Base-by-base conservation (phyloP, 106 monocot species). In the Apostasia shenzhenica region DNA sequence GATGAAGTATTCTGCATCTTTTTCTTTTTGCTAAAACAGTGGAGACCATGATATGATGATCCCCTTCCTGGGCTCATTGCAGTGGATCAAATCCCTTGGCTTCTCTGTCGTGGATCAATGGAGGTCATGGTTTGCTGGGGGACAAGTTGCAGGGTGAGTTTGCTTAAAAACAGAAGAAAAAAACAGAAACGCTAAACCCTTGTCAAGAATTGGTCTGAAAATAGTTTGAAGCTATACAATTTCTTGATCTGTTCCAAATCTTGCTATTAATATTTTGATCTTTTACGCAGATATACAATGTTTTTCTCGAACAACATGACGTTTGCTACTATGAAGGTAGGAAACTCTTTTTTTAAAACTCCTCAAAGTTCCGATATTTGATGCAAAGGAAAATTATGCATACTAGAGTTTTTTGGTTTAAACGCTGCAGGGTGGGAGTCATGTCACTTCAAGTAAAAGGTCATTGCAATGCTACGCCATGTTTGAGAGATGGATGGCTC, bases 121-220 rank as follows among this genome's bases (percentile, higher is more conserved):
- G 90, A 56, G 81, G 38, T 75, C 83, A 6, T 90, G 90, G 90
- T 48, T 26, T 44, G 83, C 78, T 3, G 70, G 66, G 8, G 86
- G 78, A 11, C 81, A 86, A 81, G 83, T 83, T 73, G 90, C 81
- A 2, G 86, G 90, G 86, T 90, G 55, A 70, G 72, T 48, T 3
- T 54, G 38, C 44, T 72, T 3, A 49, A 14, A 2, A 55, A 41
- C 1, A 48, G 51, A 72, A 44, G 39, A 6, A 7, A 7, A 3
- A 63, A 63, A 63, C 14, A 41, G 11, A 7, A 63, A 41, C 8
- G 6, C 43, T 63, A 14, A 14, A 50, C 5, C 41, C 53, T 3
- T 10, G 45, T 73, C 5, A 45, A 57, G 40, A 43, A 37, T 71
- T 59, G 3, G 13, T 70, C 1, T 46, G 55, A 56, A 88, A 84